phyloP scores from a whole-genome alignment of 768 basidiomycete species.

The Leccinum subtestaceum region DNA sequence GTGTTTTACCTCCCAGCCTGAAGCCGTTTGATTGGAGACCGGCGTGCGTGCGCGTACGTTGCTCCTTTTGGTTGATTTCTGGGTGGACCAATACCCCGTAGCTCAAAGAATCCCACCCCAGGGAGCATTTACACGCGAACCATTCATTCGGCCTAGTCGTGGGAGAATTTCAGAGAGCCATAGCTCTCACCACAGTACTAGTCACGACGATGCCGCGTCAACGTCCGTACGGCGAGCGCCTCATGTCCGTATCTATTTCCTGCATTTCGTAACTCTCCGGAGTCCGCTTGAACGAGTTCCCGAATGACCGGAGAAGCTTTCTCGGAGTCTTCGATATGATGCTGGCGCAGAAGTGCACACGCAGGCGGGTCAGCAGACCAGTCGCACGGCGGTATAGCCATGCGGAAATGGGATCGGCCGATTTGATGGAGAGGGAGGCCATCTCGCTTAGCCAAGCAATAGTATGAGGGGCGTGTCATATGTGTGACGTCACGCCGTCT shows the following conservation, averaged over 20 bases:
- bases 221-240: not conserved
- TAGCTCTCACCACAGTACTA: constrained; percentile 1
- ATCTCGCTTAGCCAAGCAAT: not conserved
- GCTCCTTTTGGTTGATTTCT: not conserved
- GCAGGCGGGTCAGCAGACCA: not conserved
- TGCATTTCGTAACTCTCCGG: not conserved
- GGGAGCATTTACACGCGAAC: not conserved
- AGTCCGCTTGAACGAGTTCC: not conserved
- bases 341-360: not conserved
- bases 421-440: not conserved
- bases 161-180: not conserved
- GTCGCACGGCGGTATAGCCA: not conserved
- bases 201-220: not conserved
- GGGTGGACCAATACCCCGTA: no score
- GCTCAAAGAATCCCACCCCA: not conserved
- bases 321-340: not conserved
- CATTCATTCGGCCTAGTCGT: not conserved
- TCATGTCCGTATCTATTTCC: not conserved
- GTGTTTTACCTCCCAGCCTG: not conserved
- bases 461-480: no score
- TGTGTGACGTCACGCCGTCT: not conserved
- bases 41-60: not conserved
- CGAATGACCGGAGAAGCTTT: not conserved
- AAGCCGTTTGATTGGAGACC: not conserved
- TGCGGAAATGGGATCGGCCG: not conserved